Conservation (phyloP, 768 basidiomycete species). For the Coprinellus aureogranulatus region DNA sequence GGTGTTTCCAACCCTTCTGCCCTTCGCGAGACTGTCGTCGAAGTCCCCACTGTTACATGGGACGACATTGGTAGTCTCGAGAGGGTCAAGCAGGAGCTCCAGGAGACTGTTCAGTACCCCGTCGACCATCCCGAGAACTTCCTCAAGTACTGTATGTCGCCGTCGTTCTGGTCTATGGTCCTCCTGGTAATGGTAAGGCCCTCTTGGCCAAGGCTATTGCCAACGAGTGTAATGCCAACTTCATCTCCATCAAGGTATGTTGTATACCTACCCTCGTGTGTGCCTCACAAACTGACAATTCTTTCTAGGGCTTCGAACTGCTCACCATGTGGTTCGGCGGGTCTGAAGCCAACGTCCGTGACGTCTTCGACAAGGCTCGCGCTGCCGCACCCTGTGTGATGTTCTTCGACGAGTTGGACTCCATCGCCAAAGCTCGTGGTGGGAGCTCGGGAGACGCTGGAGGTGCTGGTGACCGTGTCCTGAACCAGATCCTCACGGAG, state of each 20-base stretch:
- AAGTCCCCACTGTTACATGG: conserved; percentile 98
- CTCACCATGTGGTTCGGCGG: conserved; percentile 99
- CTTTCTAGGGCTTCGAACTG: conserved; percentile 94
- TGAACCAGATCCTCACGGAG: conserved; percentile 96
- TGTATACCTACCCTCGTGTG: background rate
- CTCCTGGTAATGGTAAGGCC: conserved; percentile 99
- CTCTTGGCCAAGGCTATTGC: conserved; percentile 97
- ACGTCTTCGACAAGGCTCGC: conserved; percentile 99
- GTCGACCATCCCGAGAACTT: conserved; percentile 99
- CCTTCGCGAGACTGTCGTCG: conserved; percentile 97
- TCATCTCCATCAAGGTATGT: conserved; percentile 92
- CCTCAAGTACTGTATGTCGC: conserved; percentile 99
- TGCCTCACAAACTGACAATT: conserved; percentile 38
- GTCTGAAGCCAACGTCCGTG: conserved; percentile 98
- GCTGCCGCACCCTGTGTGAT: conserved; percentile 99
- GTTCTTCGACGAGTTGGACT: conserved; percentile 99
- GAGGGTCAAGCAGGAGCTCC: conserved; percentile 96
- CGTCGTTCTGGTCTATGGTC: conserved; percentile 98
- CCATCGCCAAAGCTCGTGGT: conserved; percentile 95
- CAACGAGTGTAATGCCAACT: conserved; percentile 99
- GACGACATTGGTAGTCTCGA: conserved; percentile 99
- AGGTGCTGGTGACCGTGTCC: conserved; percentile 95
- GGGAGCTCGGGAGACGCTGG: conserved; percentile 87
- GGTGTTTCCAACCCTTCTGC: conserved; percentile 98
- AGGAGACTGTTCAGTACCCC: conserved; percentile 99